Percentiles rank a stretch among this genome's conserved stretches.
phyloP scores from a whole-genome alignment of 495 filamentous ascomycete species.

The Chaetomium fimeti region DNA sequence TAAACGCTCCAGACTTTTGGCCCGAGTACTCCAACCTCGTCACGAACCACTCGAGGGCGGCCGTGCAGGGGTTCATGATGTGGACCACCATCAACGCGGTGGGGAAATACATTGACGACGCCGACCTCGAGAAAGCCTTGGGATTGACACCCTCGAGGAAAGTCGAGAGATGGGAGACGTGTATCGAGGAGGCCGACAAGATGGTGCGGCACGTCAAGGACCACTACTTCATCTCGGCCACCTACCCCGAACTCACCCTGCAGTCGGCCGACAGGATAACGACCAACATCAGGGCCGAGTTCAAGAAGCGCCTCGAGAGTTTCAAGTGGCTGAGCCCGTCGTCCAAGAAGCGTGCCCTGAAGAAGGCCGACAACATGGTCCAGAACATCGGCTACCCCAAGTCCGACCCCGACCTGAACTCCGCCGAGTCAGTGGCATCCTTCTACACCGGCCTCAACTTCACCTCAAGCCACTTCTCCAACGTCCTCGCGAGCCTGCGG shows the following conservation, averaged over 20 bases:
- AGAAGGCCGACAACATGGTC: slow-evolving; percentile 69
- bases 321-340: slow-evolving; percentile 69
- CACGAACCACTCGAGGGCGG: slow-evolving; percentile 11
- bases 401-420: slow-evolving; percentile 54
- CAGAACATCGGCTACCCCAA: slow-evolving; percentile 71
- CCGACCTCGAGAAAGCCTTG: neutral
- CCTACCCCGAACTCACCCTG: slow-evolving; percentile 64
- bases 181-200: slow-evolving; percentile 55
- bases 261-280: slow-evolving; percentile 67
- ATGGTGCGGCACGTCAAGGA: slow-evolving; percentile 56
- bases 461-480: slow-evolving; percentile 59
- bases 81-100: neutral
- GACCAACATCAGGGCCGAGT: slow-evolving; percentile 64
- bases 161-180: slow-evolving; percentile 57
- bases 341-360: slow-evolving; percentile 58
- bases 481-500: slow-evolving; percentile 52
- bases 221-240: slow-evolving; percentile 65
- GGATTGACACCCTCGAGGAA: neutral
- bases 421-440: slow-evolving; percentile 54
- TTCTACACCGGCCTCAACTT: slow-evolving; percentile 60
- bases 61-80: slow-evolving; percentile 9
- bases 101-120: neutral
- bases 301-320: slow-evolving; percentile 54
- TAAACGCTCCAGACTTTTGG: slow-evolving; percentile 32
- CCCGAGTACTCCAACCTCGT: slow-evolving; percentile 2